Evolutionary conservation across 2,329 filamentous ascomycete genomes (phyloP), one percentile per base, ranked within the genome.

Genomic region (Colletotrichum truncatum): DNA sequence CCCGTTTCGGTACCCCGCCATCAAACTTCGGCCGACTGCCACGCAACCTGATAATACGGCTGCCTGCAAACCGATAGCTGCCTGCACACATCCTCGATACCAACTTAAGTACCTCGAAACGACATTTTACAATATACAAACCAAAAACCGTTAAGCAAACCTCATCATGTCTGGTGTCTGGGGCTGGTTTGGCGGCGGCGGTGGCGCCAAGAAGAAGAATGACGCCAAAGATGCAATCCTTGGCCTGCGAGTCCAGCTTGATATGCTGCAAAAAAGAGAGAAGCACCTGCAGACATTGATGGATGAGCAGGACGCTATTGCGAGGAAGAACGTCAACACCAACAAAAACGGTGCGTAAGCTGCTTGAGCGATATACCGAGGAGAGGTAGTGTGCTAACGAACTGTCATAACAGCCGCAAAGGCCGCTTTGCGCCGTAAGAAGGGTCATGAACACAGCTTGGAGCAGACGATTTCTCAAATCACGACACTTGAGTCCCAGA

Each of bases 191-290:
- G 94, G 95, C 80, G 93, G 93, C 74, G 88, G 87, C 70, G 87
- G 88, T 73, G 90, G 90, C 72, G 90, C 94, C 82, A 93, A 93
- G 86, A 90, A 91, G 82, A 97, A 97, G 84, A 68, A 69, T 14
- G 56, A 66, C 23, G 93, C 96, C 63, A 99, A 99, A 87, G 96
- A 97, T 84, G 96, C 96, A 71, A 99, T 99, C 74, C 85, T 99
- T 62, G 88, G 88, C 66, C 84, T 99, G 75, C 89, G 96, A 72
- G 87, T 91, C 74, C 95, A 98, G 83, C 86, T 98, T 45, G 95
- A 98, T 73, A 98, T 98, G 94, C 86, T 99, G 76, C 93, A 97
- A 82, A 99, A 99, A 87, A 88, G 95, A 66, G 94, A 98, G 84
- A 92, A 89, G 78, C 93, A 98, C 76, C 81, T 98, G 67, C 91